Base-by-base conservation (phyloP, 2,329 filamentous ascomycete genomes). In the Trichophyton schoenleinii region DNA sequence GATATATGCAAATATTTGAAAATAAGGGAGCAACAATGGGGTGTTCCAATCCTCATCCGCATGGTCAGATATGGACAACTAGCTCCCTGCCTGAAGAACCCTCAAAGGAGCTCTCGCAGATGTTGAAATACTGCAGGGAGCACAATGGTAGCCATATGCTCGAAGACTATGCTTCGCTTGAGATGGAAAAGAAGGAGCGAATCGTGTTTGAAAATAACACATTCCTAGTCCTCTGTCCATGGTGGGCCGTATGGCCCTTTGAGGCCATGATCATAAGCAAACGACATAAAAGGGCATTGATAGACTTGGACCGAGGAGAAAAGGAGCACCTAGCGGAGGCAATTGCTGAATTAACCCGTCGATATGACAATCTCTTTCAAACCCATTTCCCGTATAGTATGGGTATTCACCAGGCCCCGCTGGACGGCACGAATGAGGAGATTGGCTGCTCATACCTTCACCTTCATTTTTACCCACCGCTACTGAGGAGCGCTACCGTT, bases 1-100 rank as follows among this genome's bases (percentile, higher is more conserved):
- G 88, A 60, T 97, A 95, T 77, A 96, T 99, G 91, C 94, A 99
- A 72, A 97, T 99, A 66, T 99, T 99, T 65, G 94, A 99, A 77
- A 99, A 99, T 79, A 99, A 99, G 77, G 94, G 94, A 59, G 85
- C 88, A 0, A 90, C 92, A 9, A 99, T 99, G 94, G 94, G 94
- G 59, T 99, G 94, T 79, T 97, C 92, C 1, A 99, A 99, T 73
- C 94, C 94, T 0, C 94, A 99, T 73, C 94, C 94, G 0, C 94
- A 99, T 75, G 92, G 94, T 63, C 94, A 99, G 74, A 81, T 96
- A 64, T 99, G 94, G 94, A 94, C 90, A 1, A 95, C 91, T 0
- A 96, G 89, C 22, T 87, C 86, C 5, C 78, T 96, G 67, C 94
- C 94, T 0, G 91, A 97, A 71, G 94, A 99, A 74, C 90, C 90